Base-by-base conservation (phyloP, 2,329 filamentous ascomycete genomes). In the Scorias spongiosa region DNA sequence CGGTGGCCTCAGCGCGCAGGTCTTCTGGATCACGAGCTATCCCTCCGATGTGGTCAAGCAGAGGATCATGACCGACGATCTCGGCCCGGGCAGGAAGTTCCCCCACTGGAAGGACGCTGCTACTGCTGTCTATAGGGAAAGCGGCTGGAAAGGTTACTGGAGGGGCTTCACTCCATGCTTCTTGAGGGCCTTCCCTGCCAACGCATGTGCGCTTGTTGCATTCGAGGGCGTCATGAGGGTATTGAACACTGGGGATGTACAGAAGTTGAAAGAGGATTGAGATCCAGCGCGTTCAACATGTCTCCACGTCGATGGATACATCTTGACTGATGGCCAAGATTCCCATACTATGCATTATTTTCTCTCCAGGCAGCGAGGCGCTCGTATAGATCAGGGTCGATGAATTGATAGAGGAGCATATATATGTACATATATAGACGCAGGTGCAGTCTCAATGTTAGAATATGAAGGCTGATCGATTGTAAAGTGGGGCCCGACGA, bases 41-140 rank as follows among this genome's bases (percentile, higher is more conserved):
- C 89, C 91, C 1, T 84, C 78, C 40, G 89, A 96, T 60, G 84
- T 95, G 17, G 80, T 96, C 44, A 96, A 96, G 72, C 89, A 96
- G 69, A 75, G 87, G 29, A 82, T 98, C 59, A 96, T 98, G 91
- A 95, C 89, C 11, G 91, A 96, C 64, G 79, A 84, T 4, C 67
- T 96, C 42, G 88, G 82, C 1, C 80, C 81, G 51, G 49, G 42
- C 79, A 74, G 78, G 48, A 75, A 69, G 51, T 96, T 88, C 59
- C 69, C 65, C 10, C 67, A 71, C 41, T 96, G 91, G 91, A 77
- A 72, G 58, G 78, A 89, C 52, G 91, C 89, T 0, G 89, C 84
- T 0, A 68, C 60, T 42, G 75, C 81, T 0, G 82, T 96, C 1
- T 93, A 83, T 55, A 69, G 68, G 40, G 87, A 95, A 59, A 66